A percentile compares a stretch with the other conserved stretches of the same genome.
Evolutionary conservation across 768 basidiomycete genomes (phyloP).

Genomic region (Lactarius pseudohatsudake): DNA sequence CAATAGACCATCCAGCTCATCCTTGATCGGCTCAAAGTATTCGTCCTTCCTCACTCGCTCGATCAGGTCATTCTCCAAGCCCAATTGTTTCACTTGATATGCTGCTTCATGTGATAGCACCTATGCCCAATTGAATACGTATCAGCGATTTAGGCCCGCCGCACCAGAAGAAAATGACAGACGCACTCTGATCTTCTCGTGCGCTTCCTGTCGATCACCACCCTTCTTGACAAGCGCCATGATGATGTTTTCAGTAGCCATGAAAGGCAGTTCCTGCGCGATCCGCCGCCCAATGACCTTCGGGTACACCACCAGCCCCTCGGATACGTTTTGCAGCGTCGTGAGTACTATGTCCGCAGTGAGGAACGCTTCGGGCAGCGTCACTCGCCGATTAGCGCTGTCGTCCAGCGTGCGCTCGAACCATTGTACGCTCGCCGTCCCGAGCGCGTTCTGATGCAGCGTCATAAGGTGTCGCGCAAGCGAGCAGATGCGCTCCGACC

Average conservation of each 20-base stretch:
- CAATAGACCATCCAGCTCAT: slow-evolving; percentile 72
- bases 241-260: slow-evolving; percentile 99
- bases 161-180: slow-evolving; percentile 5
- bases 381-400: slow-evolving; percentile 95
- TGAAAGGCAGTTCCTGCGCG: slow-evolving; percentile 94
- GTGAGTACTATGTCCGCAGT: slow-evolving; percentile 96
- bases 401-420: slow-evolving; percentile 98
- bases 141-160: background rate
- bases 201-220: slow-evolving; percentile 94
- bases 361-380: slow-evolving; percentile 94
- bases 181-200: slow-evolving; percentile 87
- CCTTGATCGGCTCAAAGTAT: slow-evolving; percentile 91
- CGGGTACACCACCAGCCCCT: slow-evolving; percentile 99
- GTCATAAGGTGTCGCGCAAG: slow-evolving; percentile 95
- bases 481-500: slow-evolving; percentile 95
- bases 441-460: slow-evolving; percentile 92
- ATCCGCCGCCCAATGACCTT: slow-evolving; percentile 92
- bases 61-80: slow-evolving; percentile 94
- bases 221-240: slow-evolving; percentile 97
- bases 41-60: slow-evolving; percentile 73
- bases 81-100: slow-evolving; percentile 91
- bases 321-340: slow-evolving; percentile 93
- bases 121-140: slow-evolving; percentile 36
- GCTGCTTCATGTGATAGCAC: slow-evolving; percentile 95
- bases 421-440: slow-evolving; percentile 96